These are phyloP conservation scores for Eucalyptus paniculata DNA, from an alignment of 345 rosid species.

Conservation along the genomic window DNA sequence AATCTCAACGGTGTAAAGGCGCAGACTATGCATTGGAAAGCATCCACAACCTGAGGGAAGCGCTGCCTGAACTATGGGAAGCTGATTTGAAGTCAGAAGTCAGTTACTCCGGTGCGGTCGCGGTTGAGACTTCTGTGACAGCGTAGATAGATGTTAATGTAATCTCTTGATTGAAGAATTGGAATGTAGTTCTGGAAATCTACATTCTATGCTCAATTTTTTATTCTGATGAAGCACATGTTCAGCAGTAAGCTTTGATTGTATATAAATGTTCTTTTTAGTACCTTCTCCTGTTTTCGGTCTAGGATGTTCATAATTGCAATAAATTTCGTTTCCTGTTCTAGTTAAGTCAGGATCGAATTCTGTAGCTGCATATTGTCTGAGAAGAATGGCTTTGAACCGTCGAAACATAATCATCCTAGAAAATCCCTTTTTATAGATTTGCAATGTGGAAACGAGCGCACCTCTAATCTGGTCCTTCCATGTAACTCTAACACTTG, in stretches of 20 bases:
- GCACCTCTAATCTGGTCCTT: not conserved
- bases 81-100: slow-evolving; percentile 28
- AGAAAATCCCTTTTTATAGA: not conserved
- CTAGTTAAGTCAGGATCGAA: not conserved
- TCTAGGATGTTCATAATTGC: not conserved
- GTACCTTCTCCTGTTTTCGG: not conserved
- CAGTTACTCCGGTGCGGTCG: slow-evolving; percentile 15
- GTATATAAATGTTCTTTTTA: not conserved
- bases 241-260: not conserved
- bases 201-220: not conserved
- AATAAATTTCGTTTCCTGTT: not conserved
- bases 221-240: not conserved
- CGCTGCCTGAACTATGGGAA: slow-evolving; percentile 67
- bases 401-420: not conserved
- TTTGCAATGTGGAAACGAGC: not conserved
- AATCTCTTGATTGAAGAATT: not conserved
- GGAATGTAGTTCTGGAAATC: not conserved
- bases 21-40: slow-evolving; percentile 73
- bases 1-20: slow-evolving; percentile 42
- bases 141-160: slow-evolving; percentile 13
- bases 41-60: slow-evolving; percentile 75
- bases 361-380: not conserved
- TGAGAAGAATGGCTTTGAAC: not conserved
- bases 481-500: not conserved
- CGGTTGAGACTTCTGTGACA: slow-evolving; percentile 56